A percentile compares a stretch with the other conserved stretches of the same genome.
These are phyloP conservation scores for Haplosporangium gracile DNA, from an alignment of 192 early-diverging fungal species.

Conservation along the genomic window DNA sequence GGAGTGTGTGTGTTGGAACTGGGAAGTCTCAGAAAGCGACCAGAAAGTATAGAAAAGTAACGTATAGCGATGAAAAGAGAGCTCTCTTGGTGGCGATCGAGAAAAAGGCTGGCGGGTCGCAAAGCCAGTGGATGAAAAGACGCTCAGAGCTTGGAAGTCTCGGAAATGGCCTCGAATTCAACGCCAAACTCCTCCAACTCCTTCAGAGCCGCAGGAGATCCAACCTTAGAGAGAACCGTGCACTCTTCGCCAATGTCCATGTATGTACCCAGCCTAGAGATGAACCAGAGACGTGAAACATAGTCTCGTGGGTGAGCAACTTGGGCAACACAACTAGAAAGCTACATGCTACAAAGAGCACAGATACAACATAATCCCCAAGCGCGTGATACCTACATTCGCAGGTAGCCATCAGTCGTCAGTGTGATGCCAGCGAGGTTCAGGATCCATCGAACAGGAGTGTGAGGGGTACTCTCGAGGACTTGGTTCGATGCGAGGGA, in stretches of 20 bases:
- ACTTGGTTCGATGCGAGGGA: not conserved
- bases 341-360: too few species aligned
- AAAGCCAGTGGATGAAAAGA: not conserved
- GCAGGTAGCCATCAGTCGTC: constrained; percentile 17
- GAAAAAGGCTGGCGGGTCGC: not conserved
- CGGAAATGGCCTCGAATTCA: constrained; percentile 19
- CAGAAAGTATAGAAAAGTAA: not conserved
- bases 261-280: constrained; percentile 28
- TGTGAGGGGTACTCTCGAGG: constrained; percentile 5
- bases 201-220: not conserved
- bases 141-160: not conserved
- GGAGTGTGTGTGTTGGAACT: not conserved
- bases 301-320: too few species aligned
- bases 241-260: constrained; percentile 36
- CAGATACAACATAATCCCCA: too few species aligned
- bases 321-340: too few species aligned
- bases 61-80: not conserved
- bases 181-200: constrained; percentile 14
- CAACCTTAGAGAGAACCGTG: constrained; percentile 19
- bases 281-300: not conserved
- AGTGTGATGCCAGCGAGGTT: not conserved
- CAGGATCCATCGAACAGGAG: constrained; percentile 22
- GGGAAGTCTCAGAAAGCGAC: not conserved
- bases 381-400: constrained; percentile 14
- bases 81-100: not conserved